Evolutionary conservation across 2,329 filamentous ascomycete species (phyloP), one percentile per base, ranked within the genome.

Genomic region (Fusarium sp.): DNA sequence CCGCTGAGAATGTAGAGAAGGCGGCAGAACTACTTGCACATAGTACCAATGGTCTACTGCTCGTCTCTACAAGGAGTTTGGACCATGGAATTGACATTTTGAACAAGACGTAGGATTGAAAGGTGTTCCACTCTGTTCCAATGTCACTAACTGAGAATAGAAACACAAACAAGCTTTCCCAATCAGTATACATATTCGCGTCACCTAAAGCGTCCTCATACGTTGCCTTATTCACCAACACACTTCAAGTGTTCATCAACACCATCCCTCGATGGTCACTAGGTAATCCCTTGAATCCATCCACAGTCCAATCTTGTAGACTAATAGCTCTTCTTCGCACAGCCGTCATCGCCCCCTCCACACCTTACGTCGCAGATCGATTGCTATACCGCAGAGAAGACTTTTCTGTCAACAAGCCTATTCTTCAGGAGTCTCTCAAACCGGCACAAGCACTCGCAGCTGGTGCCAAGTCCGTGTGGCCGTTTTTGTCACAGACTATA

Each of bases 341-440:
- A 53, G 50, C n/a, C 5, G 10, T 14, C 15, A 7, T 37, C 14
- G 40, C 50, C 19, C 40, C 50, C 2, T 35, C 22, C 4, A 35
- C 50, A 28, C 5, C 19, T 1, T 20, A 11, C 6, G 9, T 45
- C 1, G 22, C 22, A 9, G n/a, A 24, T 14, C 50, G 50, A 7
- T 28, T 53, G 4, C 10, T 53, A 2, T 53, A 53, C 17, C 14
- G 28, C 30, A 53, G 30, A 35, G 50, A 53, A 26, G 50, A 53
- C 50, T 37, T 53, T 33, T 53, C 50, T 19, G 20, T 46, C n/a
- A 53, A 46, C 7, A 53, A 46, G 14, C 37, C 50, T 1, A 46
- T 53, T 7, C 2, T 53, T 6, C 40, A 53, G 7, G 40, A 45
- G 2, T 45, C 40, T 0, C 1, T 53, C 1, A 41, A 20, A 9